Base-by-base conservation (phyloP, 2,329 filamentous ascomycete species). In the Aspergillus terreus region DNA sequence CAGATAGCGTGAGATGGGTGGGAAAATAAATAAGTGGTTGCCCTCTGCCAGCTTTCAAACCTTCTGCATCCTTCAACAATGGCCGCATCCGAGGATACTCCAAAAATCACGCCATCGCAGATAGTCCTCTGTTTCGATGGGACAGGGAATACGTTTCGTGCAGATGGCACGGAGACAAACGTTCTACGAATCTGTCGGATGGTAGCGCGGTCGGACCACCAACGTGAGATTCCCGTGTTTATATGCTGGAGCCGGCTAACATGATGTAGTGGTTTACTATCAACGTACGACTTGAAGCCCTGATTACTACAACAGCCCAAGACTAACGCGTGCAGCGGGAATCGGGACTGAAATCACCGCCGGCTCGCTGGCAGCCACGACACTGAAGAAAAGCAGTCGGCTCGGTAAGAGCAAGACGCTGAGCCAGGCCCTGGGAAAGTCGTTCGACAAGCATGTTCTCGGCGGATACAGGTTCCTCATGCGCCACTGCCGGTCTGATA, bases 401-500 rank as follows among this genome's bases (percentile, higher is more conserved):
- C 66, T 49, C 52, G 60, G 30, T 68, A 68, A 49, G 63, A 64
- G 40, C 67, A 67, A 45, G 88, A 92, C 67, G 87, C 85, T 30
- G 27, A 30, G 27, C 27, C 27, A 30, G 2, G 88, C 88, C 9
- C 70, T 94, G 53, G 88, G 89, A 2, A 86, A 85, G 0, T 43
- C 76, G 0, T 81, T 81, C 46, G 77, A 77, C 42, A 69, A 72
- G 2, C 79, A 82, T 50, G 77, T 82, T 7, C 73, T 78, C 44
- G 75, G 72, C 5, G 79, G 78, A 0, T 82, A 82, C 54, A 67
- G 73, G 2, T 82, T 82, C 50, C 57, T 82, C 19, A 82, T 82
- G 79, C 73, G 76, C 9, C 78, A 78, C 59, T 81, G 81, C 49
- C 64, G 71, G 30, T 59, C 77, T 61, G 75, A 71, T 0, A 77